Conservation (phyloP, 164 flowering plant species). For the Magnolia sinica region DNA sequence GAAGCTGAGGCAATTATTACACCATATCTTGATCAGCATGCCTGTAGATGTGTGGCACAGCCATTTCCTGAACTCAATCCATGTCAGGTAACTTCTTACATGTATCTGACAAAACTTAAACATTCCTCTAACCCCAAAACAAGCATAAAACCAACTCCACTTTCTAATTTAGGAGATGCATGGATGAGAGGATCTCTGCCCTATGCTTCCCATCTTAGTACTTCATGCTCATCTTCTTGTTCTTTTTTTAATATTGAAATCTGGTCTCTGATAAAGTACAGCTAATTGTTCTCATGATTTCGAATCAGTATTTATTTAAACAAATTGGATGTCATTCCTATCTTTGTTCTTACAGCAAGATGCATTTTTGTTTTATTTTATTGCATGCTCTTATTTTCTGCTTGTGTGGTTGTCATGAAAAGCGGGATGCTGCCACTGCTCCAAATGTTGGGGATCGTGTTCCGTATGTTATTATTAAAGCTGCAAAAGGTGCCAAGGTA, state of each 20-base stretch:
- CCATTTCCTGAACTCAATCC: background rate
- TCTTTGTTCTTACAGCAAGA: conserved; percentile 1
- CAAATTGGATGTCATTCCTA: background rate
- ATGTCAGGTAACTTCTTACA: background rate
- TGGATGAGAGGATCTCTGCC: background rate
- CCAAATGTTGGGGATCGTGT: conserved; percentile 99
- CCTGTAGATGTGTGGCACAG: no score
- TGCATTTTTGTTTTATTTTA: background rate
- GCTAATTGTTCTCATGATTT: background rate
- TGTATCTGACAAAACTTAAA: background rate
- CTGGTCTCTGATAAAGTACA: background rate
- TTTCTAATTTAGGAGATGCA: background rate
- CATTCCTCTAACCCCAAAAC: no score
- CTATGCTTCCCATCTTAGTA: no score
- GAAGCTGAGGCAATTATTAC: no score
- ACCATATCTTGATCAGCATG: no score
- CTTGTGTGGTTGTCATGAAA: conserved; percentile 21
- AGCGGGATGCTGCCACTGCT: conserved; percentile 99
- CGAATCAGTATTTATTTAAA: no score
- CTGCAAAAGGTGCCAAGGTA: conserved; percentile 99
- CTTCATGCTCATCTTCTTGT: background rate
- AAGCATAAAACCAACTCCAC: no score
- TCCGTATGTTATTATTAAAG: conserved; percentile 94
- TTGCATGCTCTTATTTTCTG: background rate
- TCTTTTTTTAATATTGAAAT: no score